Conservation (phyloP, 2,329 filamentous ascomycete genomes). For the Diaporthe sp. region DNA sequence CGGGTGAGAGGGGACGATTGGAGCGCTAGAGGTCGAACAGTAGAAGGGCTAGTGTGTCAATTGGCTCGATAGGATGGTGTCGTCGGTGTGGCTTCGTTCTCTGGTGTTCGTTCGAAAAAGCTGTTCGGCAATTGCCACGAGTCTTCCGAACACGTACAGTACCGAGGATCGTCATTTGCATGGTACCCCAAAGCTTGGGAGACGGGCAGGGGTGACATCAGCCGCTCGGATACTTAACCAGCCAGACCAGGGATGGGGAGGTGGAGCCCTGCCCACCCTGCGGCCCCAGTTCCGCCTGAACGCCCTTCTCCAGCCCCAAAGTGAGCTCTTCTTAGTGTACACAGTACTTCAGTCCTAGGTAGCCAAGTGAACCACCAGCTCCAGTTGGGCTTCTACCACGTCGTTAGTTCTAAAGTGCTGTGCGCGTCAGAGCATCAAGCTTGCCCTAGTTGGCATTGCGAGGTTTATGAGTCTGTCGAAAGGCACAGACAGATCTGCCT, state of each 20-base stretch:
- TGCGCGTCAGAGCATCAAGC: not conserved
- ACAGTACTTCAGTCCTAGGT: not conserved
- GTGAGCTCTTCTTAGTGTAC: too few species aligned
- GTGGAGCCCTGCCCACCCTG: not conserved
- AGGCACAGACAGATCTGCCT: not conserved
- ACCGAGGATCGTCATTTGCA: not conserved
- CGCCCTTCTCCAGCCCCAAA: not conserved
- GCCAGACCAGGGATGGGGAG: not conserved
- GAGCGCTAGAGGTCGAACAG: not conserved
- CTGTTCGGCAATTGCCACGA: slow-evolving; percentile 9
- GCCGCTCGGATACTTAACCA: not conserved
- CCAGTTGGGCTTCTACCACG: not conserved
- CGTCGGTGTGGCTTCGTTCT: not conserved
- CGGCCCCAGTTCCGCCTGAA: not conserved
- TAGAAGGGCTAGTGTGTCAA: not conserved
- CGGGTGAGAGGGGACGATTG: slow-evolving; percentile 1
- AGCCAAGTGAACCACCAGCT: not conserved
- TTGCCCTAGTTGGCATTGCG: not conserved
- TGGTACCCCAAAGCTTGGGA: slow-evolving; percentile 1
- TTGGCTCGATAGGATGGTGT: not conserved
- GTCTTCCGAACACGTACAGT: slow-evolving; percentile 7
- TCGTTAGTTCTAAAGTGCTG: not conserved
- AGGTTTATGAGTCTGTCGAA: not conserved
- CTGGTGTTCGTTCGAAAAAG: not conserved
- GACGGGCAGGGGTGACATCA: slow-evolving; percentile 27